phyloP scores from a whole-genome alignment of 345 rosid genomes.

The Citrus sp. region DNA sequence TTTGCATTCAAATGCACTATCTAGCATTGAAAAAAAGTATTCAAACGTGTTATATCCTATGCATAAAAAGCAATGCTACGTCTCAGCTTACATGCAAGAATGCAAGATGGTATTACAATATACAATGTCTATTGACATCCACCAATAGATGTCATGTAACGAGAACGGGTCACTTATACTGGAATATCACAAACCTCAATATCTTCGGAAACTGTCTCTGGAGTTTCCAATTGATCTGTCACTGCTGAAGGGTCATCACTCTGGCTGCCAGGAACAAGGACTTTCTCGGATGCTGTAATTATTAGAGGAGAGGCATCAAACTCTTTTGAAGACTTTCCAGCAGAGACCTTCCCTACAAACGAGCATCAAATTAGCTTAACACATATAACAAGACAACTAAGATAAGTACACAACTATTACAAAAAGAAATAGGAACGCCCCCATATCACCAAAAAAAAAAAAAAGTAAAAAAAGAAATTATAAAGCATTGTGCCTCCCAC shows the following conservation, averaged over 20 bases:
- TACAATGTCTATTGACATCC: background rate
- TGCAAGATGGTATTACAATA: background rate
- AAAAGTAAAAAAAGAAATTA: no score
- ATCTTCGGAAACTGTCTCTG: slow-evolving; percentile 35
- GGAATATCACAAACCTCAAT: slow-evolving; percentile 44
- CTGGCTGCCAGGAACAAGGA: slow-evolving; percentile 54
- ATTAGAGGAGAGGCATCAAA: slow-evolving; percentile 52
- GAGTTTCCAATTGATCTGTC: slow-evolving; percentile 44
- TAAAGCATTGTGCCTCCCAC: background rate
- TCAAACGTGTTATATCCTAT: background rate
- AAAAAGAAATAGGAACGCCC: background rate
- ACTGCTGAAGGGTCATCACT: slow-evolving; percentile 42
- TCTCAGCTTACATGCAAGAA: background rate
- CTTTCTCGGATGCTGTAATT: slow-evolving; percentile 56
- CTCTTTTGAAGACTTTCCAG: slow-evolving; percentile 56
- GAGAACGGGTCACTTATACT: background rate
- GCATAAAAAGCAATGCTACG: background rate
- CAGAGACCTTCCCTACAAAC: slow-evolving; percentile 72
- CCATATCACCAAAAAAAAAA: background rate
- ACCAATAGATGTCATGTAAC: background rate
- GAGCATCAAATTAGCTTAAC: slow-evolving; percentile 31
- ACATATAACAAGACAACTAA: background rate
- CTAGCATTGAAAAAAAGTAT: no score
- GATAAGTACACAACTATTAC: background rate
- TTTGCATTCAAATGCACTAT: background rate